phyloP scores from a whole-genome alignment of 176 grass and related monocot genomes.

The Aegilops longissima region DNA sequence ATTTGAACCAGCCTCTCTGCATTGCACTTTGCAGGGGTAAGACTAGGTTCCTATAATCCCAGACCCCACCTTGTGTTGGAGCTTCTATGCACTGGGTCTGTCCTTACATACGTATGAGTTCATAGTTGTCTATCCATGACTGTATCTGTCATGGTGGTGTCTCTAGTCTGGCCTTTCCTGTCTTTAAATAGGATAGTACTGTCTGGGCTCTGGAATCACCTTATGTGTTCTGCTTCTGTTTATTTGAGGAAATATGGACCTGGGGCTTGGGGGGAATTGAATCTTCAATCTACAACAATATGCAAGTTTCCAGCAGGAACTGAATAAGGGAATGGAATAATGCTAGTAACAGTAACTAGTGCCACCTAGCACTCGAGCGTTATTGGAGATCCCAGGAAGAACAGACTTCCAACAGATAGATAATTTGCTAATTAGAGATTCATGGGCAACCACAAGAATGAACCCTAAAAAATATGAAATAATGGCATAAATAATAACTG shows the following conservation, averaged over 20 bases:
- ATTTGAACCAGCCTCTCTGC: too few relatives aligned
- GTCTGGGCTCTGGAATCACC: neutral
- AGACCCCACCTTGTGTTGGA: too few relatives aligned
- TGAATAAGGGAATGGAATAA: neutral
- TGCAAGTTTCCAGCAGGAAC: slow-evolving; percentile 19
- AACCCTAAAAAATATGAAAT: neutral
- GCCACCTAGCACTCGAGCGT: neutral
- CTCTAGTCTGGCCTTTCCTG: neutral
- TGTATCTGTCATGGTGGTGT: neutral
- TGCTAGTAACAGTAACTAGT: slow-evolving; percentile 1
- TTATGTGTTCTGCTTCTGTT: neutral
- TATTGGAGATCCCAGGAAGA: slow-evolving; percentile 9
- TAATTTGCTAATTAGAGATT: slow-evolving; percentile 1
- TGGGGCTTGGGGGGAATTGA: neutral
- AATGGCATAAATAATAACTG: slow-evolving; percentile 5
- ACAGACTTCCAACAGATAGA: slow-evolving; percentile 6
- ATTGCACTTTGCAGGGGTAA: too few relatives aligned
- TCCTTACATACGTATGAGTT: neutral
- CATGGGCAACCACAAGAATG: neutral
- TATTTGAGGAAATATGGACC: slow-evolving; percentile 2
- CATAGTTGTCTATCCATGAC: neutral
- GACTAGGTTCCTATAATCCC: too few relatives aligned
- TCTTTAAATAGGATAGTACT: slow-evolving; percentile 1
- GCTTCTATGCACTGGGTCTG: too few relatives aligned
- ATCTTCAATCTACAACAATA: neutral